A percentile compares a stretch with the other conserved stretches of the same genome.
Conservation (phyloP, 192 early-diverging fungal species). For the Funneliformis geosporum region DNA sequence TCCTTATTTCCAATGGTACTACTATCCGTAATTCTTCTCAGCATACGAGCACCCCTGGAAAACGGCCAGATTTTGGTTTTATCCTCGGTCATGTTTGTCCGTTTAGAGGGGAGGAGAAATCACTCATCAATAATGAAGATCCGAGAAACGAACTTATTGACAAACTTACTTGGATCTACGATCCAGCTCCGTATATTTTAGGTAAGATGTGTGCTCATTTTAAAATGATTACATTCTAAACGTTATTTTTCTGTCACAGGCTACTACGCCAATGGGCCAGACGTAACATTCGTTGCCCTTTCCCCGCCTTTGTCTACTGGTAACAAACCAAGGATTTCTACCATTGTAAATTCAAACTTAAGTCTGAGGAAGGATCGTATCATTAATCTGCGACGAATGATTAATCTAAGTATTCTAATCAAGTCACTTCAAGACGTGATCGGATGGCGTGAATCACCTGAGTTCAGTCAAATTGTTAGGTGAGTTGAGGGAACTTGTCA, state of each 20-base stretch:
- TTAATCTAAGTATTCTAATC: neutral
- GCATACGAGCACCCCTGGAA: neutral
- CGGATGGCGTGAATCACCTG: neutral
- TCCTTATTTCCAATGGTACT: neutral
- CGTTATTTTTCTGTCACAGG: neutral
- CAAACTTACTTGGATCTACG: slow-evolving; percentile 1
- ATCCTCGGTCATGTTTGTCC: neutral
- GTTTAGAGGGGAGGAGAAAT: slow-evolving; percentile 9
- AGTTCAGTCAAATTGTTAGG: neutral
- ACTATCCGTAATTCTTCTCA: slow-evolving; percentile 13
- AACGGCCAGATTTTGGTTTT: slow-evolving; percentile 12
- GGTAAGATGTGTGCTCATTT: neutral
- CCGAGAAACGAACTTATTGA: neutral
- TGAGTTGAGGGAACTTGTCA: neutral
- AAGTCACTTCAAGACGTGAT: neutral
- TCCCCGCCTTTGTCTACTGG: neutral
- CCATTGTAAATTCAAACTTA: neutral
- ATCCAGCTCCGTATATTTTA: slow-evolving; percentile 5
- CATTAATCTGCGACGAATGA: neutral
- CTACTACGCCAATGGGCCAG: slow-evolving; percentile 8
- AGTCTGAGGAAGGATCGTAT: slow-evolving; percentile 15
- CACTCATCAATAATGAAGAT: neutral
- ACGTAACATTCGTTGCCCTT: neutral
- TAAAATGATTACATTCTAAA: neutral
- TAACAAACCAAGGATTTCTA: neutral